phyloP scores from a whole-genome alignment of 345 rosid genomes.

The Eucalyptus polybractea region DNA sequence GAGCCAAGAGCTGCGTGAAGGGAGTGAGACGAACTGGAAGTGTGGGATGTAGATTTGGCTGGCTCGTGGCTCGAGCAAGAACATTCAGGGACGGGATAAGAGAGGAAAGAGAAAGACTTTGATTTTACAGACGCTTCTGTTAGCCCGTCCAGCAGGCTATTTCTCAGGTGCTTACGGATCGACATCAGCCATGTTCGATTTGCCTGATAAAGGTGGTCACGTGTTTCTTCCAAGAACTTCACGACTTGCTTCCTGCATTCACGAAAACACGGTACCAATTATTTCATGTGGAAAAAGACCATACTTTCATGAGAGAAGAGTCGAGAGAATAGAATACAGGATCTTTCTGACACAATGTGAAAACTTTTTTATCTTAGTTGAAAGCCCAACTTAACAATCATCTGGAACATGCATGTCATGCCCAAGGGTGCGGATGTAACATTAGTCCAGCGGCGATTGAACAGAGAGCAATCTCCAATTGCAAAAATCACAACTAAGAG shows the following conservation, averaged over 20 bases:
- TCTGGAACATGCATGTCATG: not conserved
- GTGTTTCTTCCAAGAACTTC: conserved; percentile 54
- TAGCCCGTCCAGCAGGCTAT: conserved; percentile 60
- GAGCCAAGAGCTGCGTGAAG: conserved; percentile 41
- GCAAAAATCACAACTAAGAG: not conserved
- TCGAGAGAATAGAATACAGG: not conserved
- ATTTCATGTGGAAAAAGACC: not conserved
- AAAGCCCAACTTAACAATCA: not conserved
- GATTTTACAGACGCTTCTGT: conserved; percentile 37
- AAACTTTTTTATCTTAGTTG: not conserved
- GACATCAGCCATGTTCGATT: conserved; percentile 77
- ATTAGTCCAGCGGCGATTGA: not conserved
- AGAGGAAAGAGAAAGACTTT: conserved; percentile 52
- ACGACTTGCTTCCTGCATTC: conserved; percentile 47
- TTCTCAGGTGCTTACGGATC: conserved; percentile 52
- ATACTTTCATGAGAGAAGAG: not conserved
- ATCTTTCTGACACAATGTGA: not conserved
- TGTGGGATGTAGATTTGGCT: conserved; percentile 1
- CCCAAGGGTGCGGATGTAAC: not conserved
- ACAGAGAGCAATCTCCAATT: not conserved
- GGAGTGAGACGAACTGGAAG: conserved; percentile 10
- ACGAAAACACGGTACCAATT: not conserved
- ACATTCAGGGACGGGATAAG: conserved; percentile 88
- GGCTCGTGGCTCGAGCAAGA: conserved; percentile 35
- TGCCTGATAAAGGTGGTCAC: conserved; percentile 63